phyloP scores from a whole-genome alignment of 495 filamentous ascomycete genomes.

The Aspergillus egyptiacus region DNA sequence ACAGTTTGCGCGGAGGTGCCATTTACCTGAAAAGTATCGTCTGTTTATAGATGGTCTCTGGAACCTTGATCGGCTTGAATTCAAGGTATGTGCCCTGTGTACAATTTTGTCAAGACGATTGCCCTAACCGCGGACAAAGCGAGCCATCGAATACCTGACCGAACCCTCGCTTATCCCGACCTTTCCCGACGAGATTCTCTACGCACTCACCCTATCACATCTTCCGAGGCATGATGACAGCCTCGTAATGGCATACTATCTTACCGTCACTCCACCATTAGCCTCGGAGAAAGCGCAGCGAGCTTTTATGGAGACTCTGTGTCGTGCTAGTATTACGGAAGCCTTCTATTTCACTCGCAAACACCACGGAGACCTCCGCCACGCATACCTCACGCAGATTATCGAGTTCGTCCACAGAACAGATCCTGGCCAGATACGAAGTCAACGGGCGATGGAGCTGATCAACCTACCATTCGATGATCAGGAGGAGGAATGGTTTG shows the following conservation, averaged over 20 bases:
- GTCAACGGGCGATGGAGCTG: constrained; percentile 58
- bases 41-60: constrained; percentile 77
- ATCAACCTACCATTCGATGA: constrained; percentile 62
- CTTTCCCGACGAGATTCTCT: constrained; percentile 74
- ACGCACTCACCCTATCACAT: constrained; percentile 55
- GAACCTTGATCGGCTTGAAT: constrained; percentile 67
- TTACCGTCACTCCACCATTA: constrained; percentile 61
- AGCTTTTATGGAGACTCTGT: constrained; percentile 60
- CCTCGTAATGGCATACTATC: constrained; percentile 69
- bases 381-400: constrained; percentile 59
- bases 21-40: constrained; percentile 61
- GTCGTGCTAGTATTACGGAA: constrained; percentile 60
- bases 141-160: constrained; percentile 64
- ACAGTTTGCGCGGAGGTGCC: constrained; percentile 49
- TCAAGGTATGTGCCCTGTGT: constrained; percentile 41
- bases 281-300: constrained; percentile 51
- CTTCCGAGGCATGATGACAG: constrained; percentile 55
- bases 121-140: constrained; percentile 31
- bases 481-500: constrained; percentile 69
- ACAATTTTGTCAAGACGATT: background rate
- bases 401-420: constrained; percentile 54
- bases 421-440: constrained; percentile 38
- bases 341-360: constrained; percentile 67
- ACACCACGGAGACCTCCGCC: constrained; percentile 54
- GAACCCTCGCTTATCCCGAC: constrained; percentile 71